phyloP scores from a whole-genome alignment of 2,329 filamentous ascomycete species.

The Trichophyton equinum region DNA sequence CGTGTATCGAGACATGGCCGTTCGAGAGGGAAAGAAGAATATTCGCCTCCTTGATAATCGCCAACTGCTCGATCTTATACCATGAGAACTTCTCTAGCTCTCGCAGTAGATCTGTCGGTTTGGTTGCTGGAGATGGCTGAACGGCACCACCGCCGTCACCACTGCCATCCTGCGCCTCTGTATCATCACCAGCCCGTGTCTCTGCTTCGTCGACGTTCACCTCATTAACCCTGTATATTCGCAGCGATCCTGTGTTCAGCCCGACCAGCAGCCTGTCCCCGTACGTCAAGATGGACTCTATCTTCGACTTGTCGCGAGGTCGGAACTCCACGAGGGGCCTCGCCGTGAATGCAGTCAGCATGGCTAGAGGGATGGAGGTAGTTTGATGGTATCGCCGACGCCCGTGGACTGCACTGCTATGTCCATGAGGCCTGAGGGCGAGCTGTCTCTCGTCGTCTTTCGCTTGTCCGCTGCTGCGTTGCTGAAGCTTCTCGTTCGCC shows the following conservation, averaged over 20 bases:
- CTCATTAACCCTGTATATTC: slow-evolving; percentile 85
- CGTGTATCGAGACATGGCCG: slow-evolving; percentile 77
- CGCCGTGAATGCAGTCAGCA: slow-evolving; percentile 97
- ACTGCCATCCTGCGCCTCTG: slow-evolving; percentile 8
- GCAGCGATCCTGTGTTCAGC: slow-evolving; percentile 74
- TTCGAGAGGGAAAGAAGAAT: slow-evolving; percentile 84
- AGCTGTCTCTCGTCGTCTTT: neutral
- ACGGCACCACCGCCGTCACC: slow-evolving; percentile 10
- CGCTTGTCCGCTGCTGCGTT: neutral
- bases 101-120: slow-evolving; percentile 68
- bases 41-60: slow-evolving; percentile 88
- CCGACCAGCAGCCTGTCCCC: slow-evolving; percentile 87
- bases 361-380: slow-evolving; percentile 27
- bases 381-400: neutral
- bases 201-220: slow-evolving; percentile 25
- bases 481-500: neutral
- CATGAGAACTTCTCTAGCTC: slow-evolving; percentile 92
- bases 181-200: slow-evolving; percentile 20
- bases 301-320: slow-evolving; percentile 88
- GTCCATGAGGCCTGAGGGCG: slow-evolving; percentile 1
- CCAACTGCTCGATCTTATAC: slow-evolving; percentile 81
- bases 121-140: slow-evolving; percentile 23
- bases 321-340: slow-evolving; percentile 94
- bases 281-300: slow-evolving; percentile 88
- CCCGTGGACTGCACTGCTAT: slow-evolving; percentile 2